A percentile compares a stretch with the other conserved stretches of the same genome.
phyloP scores from a whole-genome alignment of 176 grass and related monocot genomes.

The Areca catechu region DNA sequence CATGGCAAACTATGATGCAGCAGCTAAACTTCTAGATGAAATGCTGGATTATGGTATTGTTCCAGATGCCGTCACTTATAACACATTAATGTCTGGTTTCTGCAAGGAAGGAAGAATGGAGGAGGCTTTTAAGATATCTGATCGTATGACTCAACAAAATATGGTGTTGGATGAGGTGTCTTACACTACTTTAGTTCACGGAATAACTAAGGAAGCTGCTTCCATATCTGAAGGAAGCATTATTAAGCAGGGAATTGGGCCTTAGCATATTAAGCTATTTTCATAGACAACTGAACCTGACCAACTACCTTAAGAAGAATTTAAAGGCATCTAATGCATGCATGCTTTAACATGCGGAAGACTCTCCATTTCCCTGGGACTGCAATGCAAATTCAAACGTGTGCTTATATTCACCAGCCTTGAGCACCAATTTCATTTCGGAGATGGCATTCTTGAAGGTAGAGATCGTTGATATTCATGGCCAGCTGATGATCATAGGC shows the following conservation, averaged over 20 bases:
- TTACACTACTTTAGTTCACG: constrained; percentile 49
- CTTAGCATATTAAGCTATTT: constrained; percentile 10
- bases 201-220: constrained; percentile 50
- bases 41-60: constrained; percentile 58
- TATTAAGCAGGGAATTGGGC: constrained; percentile 31
- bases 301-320: too few species aligned
- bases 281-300: too few species aligned
- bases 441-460: too few species aligned
- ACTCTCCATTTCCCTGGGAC: too few species aligned
- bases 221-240: constrained; percentile 31
- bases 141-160: constrained; percentile 30
- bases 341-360: too few species aligned
- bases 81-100: constrained; percentile 41
- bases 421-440: too few species aligned
- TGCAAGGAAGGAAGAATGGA: constrained; percentile 38
- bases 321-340: too few species aligned
- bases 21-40: constrained; percentile 59
- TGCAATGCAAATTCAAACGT: too few species aligned
- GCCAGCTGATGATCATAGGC: too few species aligned
- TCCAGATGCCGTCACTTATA: constrained; percentile 67
- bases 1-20: constrained; percentile 48
- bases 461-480: too few species aligned
- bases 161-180: constrained; percentile 33
- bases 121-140: constrained; percentile 35
- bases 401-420: too few species aligned